A percentile compares a stretch with the other conserved stretches of the same genome.
Evolutionary conservation across 805 yeast genomes (phyloP).

Genomic region (Yarrowia phangngaensis): DNA sequence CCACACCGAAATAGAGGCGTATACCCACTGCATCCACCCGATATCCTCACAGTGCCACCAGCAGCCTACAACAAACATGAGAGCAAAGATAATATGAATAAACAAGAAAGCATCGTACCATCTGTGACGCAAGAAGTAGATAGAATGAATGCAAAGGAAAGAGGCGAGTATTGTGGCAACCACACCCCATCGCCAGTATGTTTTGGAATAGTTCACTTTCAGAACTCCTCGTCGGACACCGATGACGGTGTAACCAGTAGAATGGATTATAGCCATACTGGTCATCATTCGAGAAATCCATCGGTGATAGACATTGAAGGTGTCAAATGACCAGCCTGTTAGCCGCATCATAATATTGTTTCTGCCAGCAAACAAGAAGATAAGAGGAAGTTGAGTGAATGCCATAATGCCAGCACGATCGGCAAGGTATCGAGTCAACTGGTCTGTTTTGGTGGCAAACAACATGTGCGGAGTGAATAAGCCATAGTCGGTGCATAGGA

Average conservation of each 20-base stretch:
- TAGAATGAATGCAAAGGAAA: constrained; percentile 48
- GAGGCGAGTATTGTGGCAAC: constrained; percentile 45
- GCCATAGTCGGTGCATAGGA: constrained; percentile 31
- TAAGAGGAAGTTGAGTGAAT: constrained; percentile 34
- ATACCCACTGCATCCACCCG: constrained; percentile 49
- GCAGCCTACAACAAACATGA: constrained; percentile 50
- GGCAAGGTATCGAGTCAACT: constrained; percentile 31
- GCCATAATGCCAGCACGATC: constrained; percentile 33
- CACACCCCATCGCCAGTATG: constrained; percentile 39
- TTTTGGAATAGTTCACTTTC: not conserved
- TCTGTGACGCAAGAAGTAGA: constrained; percentile 49
- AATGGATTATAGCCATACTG: constrained; percentile 33
- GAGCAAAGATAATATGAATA: constrained; percentile 56
- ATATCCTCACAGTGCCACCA: constrained; percentile 52
- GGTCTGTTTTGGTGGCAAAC: constrained; percentile 33
- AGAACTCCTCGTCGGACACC: constrained; percentile 23
- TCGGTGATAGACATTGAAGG: constrained; percentile 59
- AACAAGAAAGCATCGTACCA: constrained; percentile 59
- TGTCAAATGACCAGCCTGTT: constrained; percentile 59
- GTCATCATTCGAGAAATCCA: constrained; percentile 36
- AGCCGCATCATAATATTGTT: constrained; percentile 61
- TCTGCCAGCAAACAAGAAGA: constrained; percentile 55
- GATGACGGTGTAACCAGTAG: constrained; percentile 27
- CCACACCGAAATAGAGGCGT: constrained; percentile 65
- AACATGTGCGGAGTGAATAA: constrained; percentile 11